These are phyloP conservation scores for Hemileccinum impolitum DNA, from an alignment of 768 basidiomycete species.

Conservation along the genomic window DNA sequence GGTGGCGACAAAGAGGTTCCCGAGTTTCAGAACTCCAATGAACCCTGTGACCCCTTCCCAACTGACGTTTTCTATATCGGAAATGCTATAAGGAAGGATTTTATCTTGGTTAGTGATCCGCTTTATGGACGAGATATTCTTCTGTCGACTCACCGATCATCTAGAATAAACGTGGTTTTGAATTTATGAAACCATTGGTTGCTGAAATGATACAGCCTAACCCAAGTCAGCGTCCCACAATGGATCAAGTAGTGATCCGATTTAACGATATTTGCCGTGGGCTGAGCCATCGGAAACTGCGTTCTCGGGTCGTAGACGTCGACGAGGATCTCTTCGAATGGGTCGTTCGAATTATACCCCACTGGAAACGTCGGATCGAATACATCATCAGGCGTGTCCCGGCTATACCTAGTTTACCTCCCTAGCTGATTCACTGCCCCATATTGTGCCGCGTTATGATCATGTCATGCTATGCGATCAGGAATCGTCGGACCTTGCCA, in stretches of 20 bases:
- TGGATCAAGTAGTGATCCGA: constrained; percentile 32
- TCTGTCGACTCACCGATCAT: background rate
- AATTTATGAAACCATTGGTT: constrained; percentile 34
- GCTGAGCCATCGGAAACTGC: constrained; percentile 16
- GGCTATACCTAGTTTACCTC: constrained; percentile 8
- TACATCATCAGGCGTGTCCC: constrained; percentile 13
- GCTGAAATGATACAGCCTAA: constrained; percentile 35
- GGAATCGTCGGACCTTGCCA: too few species aligned
- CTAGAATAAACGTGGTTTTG: constrained; percentile 10
- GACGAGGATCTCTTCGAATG: constrained; percentile 11
- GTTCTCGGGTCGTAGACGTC: constrained; percentile 24
- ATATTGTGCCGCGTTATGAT: too few species aligned
- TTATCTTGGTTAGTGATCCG: constrained; percentile 26
- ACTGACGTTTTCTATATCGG: constrained; percentile 45
- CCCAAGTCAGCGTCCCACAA: constrained; percentile 34
- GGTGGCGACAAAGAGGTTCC: constrained; percentile 45
- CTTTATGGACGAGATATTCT: background rate
- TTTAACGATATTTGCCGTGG: constrained; percentile 8
- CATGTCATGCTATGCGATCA: too few species aligned
- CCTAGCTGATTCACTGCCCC: too few species aligned
- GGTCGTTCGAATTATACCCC: constrained; percentile 8
- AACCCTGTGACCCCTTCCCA: constrained; percentile 38
- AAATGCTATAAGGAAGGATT: constrained; percentile 33
- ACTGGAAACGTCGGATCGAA: constrained; percentile 25
- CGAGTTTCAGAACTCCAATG: constrained; percentile 29